Base-by-base conservation (phyloP, 768 basidiomycete genomes). In the Boletus bicolor region DNA sequence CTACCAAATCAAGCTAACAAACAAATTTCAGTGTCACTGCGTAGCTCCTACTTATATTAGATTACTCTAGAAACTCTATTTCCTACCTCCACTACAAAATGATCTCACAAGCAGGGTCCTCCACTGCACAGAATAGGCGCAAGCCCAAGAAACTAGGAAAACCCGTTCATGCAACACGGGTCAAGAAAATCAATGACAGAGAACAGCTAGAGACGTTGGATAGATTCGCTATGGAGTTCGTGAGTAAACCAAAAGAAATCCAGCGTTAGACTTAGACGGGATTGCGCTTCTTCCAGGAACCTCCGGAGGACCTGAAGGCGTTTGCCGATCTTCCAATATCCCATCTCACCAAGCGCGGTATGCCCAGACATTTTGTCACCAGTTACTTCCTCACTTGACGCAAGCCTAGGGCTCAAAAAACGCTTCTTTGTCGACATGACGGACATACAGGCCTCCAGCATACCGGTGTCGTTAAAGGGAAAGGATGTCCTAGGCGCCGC, bases 381-480 rank as follows among this genome's bases (percentile, higher is more conserved):
- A 24, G 17, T 42, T 24, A 24, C n/a, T 51, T 67, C 45, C 11
- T 36, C 5, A 4, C 48, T 54, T 38, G 28, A 48, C 60, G 19
- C 51, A 48, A 17, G 21, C 12, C 1, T 53, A 92, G 94, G 94
- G 15, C 76, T 98, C 36, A 92, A 91, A 75, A 89, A 91, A 57
- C 84, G 86, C 0, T 93, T 85, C 66, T 97, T 94, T 64, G 79
- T 86, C 42, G 78, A 88, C 21, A 93, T 93, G 82, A 97, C 95
- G 0, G 88, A 93, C 54, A 87, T 89, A 44, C 87, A 89, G 64
- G 71, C 77, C 6, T 75, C 80, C 15, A 80, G 85, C 36, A 73
- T 89, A 28, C 85, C 85, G 0, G 70, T 80, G 8, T 78, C 85
- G 1, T 68, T 89, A 7, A 83, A 82, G 63, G 82, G 82, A 7